These are phyloP conservation scores for Sphaerulina vaccinii DNA, from an alignment of 2,329 filamentous ascomycete species.

Conservation along the genomic window DNA sequence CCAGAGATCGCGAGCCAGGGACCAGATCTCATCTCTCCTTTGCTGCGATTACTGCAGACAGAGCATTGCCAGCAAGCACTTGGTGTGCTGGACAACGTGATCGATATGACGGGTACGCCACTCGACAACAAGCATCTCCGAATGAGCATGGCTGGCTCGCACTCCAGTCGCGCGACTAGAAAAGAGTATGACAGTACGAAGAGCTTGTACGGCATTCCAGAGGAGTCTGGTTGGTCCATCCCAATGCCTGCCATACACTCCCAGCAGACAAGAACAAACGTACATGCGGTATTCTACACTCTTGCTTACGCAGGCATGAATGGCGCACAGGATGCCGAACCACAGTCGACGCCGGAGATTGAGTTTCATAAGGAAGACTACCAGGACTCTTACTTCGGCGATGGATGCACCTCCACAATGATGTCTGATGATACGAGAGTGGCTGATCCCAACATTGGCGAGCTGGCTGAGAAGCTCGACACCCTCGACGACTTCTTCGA, in stretches of 20 bases:
- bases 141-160: slow-evolving; percentile 95
- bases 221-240: slow-evolving; percentile 93
- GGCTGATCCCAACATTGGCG: slow-evolving; percentile 71
- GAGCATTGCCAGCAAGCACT: slow-evolving; percentile 91
- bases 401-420: slow-evolving; percentile 78
- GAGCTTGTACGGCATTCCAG: slow-evolving; percentile 93
- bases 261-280: slow-evolving; percentile 80
- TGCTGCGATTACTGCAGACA: slow-evolving; percentile 84
- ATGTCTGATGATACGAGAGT: slow-evolving; percentile 74
- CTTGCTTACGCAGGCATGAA: slow-evolving; percentile 39
- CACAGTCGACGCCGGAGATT: slow-evolving; percentile 75
- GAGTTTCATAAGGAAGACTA: slow-evolving; percentile 92
- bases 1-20: slow-evolving; percentile 87
- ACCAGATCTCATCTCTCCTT: slow-evolving; percentile 89
- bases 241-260: slow-evolving; percentile 90
- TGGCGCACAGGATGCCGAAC: slow-evolving; percentile 47
- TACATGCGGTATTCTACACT: slow-evolving; percentile 94
- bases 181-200: slow-evolving; percentile 95
- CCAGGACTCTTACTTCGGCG: slow-evolving; percentile 70
- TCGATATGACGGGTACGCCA: slow-evolving; percentile 81
- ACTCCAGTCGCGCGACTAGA: slow-evolving; percentile 73
- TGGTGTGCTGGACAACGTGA: slow-evolving; percentile 89
- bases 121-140: slow-evolving; percentile 92
- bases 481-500: slow-evolving; percentile 57
- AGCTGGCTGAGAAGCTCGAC: slow-evolving; percentile 66